A percentile compares a stretch with the other conserved stretches of the same genome.
Evolutionary conservation across 2,329 filamentous ascomycete species (phyloP).

Genomic region (Exophiala xenobiotica): DNA sequence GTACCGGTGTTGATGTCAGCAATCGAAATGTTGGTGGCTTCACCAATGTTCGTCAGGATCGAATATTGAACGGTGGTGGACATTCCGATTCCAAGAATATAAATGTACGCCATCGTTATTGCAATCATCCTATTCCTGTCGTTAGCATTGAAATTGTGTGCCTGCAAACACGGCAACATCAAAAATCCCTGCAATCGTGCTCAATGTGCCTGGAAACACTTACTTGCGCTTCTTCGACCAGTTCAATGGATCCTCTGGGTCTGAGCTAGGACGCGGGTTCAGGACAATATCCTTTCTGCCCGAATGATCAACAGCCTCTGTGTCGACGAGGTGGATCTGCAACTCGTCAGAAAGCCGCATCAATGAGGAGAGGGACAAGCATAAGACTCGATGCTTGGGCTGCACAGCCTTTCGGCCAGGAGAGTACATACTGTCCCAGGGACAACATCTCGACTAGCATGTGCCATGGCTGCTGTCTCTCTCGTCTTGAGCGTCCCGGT

Average conservation of each 20-base stretch:
- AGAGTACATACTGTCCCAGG: too few relatives aligned
- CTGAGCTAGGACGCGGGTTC: constrained; percentile 36
- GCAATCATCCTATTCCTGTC: too few relatives aligned
- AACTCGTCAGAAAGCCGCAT: too few relatives aligned
- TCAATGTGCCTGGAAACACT: too few relatives aligned
- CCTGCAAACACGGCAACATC: too few relatives aligned
- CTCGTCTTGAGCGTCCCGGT: too few relatives aligned
- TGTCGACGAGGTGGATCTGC: constrained; percentile 26
- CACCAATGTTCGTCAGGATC: constrained; percentile 38
- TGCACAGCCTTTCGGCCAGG: too few relatives aligned
- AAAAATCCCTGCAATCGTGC: too few relatives aligned
- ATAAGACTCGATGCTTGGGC: too few relatives aligned
- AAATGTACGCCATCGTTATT: constrained; percentile 38
- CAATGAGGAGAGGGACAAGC: constrained; percentile 21
- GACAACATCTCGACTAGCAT: constrained; percentile 4
- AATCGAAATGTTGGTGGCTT: constrained; percentile 44
- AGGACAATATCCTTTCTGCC: constrained; percentile 31
- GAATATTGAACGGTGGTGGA: constrained; percentile 35
- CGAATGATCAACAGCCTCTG: not conserved
- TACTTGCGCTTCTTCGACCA: constrained; percentile 38
- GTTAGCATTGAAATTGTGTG: too few relatives aligned
- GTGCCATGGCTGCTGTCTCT: not conserved
- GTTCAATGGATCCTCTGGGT: constrained; percentile 43
- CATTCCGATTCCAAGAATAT: constrained; percentile 36
- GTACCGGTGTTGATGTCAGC: constrained; percentile 41